Conservation (phyloP, 2,329 filamentous ascomycete species). For the Ophiostoma angusticollis region DNA sequence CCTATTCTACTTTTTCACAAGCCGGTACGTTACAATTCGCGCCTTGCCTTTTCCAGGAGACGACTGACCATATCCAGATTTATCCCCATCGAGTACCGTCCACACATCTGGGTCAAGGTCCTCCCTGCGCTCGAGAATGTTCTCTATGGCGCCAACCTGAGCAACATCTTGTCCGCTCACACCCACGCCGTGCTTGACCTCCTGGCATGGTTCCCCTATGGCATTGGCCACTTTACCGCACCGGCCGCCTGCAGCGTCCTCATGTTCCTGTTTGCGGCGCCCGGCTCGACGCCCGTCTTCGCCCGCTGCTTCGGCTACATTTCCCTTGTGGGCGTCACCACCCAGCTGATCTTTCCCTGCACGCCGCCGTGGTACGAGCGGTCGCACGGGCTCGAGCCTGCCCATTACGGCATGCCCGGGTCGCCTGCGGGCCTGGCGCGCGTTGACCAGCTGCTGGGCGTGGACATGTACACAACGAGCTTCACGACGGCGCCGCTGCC, state of each 20-base stretch:
- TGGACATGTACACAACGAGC: slow-evolving; percentile 84
- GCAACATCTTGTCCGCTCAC: slow-evolving; percentile 87
- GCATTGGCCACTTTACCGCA: slow-evolving; percentile 77
- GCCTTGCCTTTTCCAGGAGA: too few species aligned
- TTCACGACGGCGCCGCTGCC: slow-evolving; percentile 86
- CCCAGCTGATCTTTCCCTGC: slow-evolving; percentile 84
- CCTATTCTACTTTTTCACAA: slow-evolving; percentile 83
- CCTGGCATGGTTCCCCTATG: slow-evolving; percentile 87
- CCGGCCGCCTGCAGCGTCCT: slow-evolving; percentile 65
- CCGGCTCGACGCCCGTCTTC: slow-evolving; percentile 72
- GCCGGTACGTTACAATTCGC: too few species aligned
- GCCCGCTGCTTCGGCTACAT: slow-evolving; percentile 85
- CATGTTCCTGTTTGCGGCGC: slow-evolving; percentile 81
- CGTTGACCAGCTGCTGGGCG: slow-evolving; percentile 77
- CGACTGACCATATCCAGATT: slow-evolving; percentile 52
- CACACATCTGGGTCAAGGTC: slow-evolving; percentile 90
- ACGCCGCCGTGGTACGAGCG: slow-evolving; percentile 97
- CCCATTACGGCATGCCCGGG: slow-evolving; percentile 82
- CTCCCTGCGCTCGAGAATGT: slow-evolving; percentile 92
- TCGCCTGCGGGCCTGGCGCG: slow-evolving; percentile 81
- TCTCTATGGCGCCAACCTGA: slow-evolving; percentile 87
- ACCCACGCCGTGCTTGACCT: slow-evolving; percentile 74
- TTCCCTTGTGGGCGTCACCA: slow-evolving; percentile 75
- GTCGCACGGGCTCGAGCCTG: slow-evolving; percentile 76
- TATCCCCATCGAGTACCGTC: slow-evolving; percentile 76